These are phyloP conservation scores for Solanum microdontum DNA, from an alignment of 257 asterid genomes.

Conservation along the genomic window DNA sequence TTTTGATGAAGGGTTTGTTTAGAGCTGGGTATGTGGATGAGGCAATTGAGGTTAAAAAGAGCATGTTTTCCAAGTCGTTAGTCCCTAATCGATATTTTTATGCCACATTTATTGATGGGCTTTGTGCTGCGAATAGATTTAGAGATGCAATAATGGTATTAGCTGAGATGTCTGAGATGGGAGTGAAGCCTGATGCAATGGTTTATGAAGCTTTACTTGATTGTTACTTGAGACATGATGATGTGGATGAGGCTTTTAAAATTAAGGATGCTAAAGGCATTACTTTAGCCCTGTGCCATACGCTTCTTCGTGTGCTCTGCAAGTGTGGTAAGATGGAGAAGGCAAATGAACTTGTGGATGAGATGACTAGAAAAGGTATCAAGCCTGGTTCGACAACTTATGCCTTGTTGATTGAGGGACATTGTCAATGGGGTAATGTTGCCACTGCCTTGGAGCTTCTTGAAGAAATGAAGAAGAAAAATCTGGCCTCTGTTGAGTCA, in stretches of 20 bases:
- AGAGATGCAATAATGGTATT: constrained; percentile 7
- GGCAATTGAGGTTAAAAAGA: constrained; percentile 7
- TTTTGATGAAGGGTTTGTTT: constrained; percentile 8
- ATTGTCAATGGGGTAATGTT: neutral
- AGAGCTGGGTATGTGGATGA: constrained; percentile 4
- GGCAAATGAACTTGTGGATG: neutral
- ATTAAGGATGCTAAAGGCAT: neutral
- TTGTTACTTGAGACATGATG: constrained; percentile 1
- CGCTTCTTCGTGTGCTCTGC: constrained; percentile 1
- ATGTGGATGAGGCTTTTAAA: neutral
- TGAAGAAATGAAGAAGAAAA: constrained; percentile 9
- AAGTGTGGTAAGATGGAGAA: constrained; percentile 9
- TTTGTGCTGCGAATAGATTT: constrained; percentile 3
- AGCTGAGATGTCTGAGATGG: constrained; percentile 10
- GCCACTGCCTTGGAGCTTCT: neutral
- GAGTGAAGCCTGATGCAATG: constrained; percentile 5
- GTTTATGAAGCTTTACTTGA: neutral
- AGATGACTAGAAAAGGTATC: neutral
- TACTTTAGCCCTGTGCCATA: neutral
- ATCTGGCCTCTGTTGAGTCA: neutral
- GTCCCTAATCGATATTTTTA: constrained; percentile 2
- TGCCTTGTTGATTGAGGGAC: constrained; percentile 9
- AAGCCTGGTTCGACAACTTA: neutral
- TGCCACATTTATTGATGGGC: constrained; percentile 3
- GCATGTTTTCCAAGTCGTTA: constrained; percentile 4